These are phyloP conservation scores for Russula olivacea DNA, from an alignment of 768 basidiomycete species.

Conservation along the genomic window DNA sequence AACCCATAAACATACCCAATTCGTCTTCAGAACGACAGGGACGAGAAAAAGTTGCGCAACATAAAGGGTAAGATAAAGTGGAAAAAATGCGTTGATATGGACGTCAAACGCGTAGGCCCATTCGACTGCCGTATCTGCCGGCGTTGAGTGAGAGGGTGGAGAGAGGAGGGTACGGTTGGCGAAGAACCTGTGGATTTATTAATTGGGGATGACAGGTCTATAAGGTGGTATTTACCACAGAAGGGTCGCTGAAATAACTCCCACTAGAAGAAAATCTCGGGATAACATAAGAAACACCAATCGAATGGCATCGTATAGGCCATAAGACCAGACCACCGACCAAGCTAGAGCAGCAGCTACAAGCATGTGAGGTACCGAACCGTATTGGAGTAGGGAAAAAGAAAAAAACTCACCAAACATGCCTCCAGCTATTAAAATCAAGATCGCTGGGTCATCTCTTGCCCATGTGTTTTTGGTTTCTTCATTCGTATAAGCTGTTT, in stretches of 20 bases:
- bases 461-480: conserved; percentile 99
- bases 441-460: conserved; percentile 92
- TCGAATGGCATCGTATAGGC: conserved; percentile 47
- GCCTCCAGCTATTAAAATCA: conserved; percentile 77
- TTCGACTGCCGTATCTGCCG: conserved; percentile 69
- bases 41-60: conserved; percentile 82
- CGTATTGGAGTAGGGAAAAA: not conserved
- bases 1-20: conserved; percentile 91
- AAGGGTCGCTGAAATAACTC: conserved; percentile 65
- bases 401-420: conserved; percentile 51
- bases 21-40: conserved; percentile 73
- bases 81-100: conserved; percentile 96
- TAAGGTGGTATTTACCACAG: conserved; percentile 51
- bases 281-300: conserved; percentile 78
- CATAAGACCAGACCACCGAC: conserved; percentile 76
- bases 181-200: conserved; percentile 45
- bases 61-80: conserved; percentile 85
- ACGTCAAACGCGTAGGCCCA: conserved; percentile 97
- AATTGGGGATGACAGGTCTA: conserved; percentile 4
- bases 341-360: conserved; percentile 79
- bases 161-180: conserved; percentile 67
- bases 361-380: not conserved
- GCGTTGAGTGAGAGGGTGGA: conserved; percentile 65
- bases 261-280: conserved; percentile 81
- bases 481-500: conserved; percentile 30